Evolutionary conservation across 768 basidiomycete species (phyloP), one percentile per base, ranked within the genome.

Genomic region (Russula brevipes): DNA sequence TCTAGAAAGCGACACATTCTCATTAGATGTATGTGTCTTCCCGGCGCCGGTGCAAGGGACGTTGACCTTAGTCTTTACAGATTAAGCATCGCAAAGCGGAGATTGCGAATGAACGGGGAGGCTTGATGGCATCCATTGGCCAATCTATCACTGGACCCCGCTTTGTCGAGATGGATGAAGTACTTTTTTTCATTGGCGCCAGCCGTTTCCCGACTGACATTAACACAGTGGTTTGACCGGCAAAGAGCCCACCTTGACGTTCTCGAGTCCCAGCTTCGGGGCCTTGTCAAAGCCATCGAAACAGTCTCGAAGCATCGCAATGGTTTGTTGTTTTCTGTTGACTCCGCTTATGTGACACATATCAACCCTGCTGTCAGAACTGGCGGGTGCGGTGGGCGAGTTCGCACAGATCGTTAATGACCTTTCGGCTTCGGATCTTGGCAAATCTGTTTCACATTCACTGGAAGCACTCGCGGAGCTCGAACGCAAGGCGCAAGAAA

Each of bases 1-100:
- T 77, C 76, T 99, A 71, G 96, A 98, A 73, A 91, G 88, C 69
- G 97, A 99, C 72, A 87, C 83, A 5, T 98, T 98, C 73, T 77
- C 88, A 12, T 76, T 94, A 60, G 97, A 98, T 75, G 93, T 94
- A 55, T 74, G 93, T 77, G 3, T 54, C 24, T 24, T 51, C 8
- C 30, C 42, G 30, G 10, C 14, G 31, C n/a, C 53, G 33, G 53
- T 16, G 44, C 19, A 52, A 54, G 44, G 45, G 39, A 14, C 31
- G 57, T 35, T 65, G 17, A 45, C 36, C 46, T 56, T 31, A 36
- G 4, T 59, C 53, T 55, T 58, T 59, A 24, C 70, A 93, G 94
- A 94, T 94, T 68, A 96, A 95, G 71, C 92, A 93, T 65, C 79
- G 88, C 60, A 91, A 89, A 70, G 82, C 86, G 3, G 92, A 92